Evolutionary conservation across 2,329 filamentous ascomycete species (phyloP), one percentile per base, ranked within the genome.

Genomic region (Venturiaceae sp.): DNA sequence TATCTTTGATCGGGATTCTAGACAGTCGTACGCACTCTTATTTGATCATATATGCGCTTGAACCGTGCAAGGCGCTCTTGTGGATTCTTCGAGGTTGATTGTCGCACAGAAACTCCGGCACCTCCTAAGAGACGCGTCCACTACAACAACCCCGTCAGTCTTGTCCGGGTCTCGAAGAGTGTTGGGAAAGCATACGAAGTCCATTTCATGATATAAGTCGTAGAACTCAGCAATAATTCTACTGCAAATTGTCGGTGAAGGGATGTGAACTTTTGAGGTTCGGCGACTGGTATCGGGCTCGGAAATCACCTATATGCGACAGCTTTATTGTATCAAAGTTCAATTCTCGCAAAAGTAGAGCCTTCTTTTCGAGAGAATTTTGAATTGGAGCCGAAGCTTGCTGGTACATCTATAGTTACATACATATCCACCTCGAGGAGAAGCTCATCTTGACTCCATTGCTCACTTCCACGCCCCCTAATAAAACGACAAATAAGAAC

Each of bases 21-120:
- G 28, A 32, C 8, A 16, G 8, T 14, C 11, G 59, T 14, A 64
- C 54, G 57, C 68, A 82, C 80, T 69, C 83, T 74, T 21, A 85
- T 74, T 57, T 78, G 75, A 68, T 83, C 81, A 71, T 83, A 85
- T 58, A 80, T 75, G 64, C 80, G 78, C 66, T 82, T 82, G 71
- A 85, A 86, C 62, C 80, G 77, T 63, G 78, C 74, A 65, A 85
- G 76, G 64, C 83, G 80, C 67, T 84, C 80, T 62, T 81, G 79
- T 26, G 82, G 79, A 63, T 80, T 79, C 66, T 80, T 79, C 60
- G 75, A 46, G 16, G 47, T 50, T 16, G 32, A 36, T 23, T 58
- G 57, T 36, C 57, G 44, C 36, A 32, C 39, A 37, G 46, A 34
- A 21, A 33, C 30, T 26, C 46, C 26, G n/a, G 57, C 30, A 23